phyloP scores from a whole-genome alignment of 2,329 filamentous ascomycete genomes.

The Colletotrichum paranaense region DNA sequence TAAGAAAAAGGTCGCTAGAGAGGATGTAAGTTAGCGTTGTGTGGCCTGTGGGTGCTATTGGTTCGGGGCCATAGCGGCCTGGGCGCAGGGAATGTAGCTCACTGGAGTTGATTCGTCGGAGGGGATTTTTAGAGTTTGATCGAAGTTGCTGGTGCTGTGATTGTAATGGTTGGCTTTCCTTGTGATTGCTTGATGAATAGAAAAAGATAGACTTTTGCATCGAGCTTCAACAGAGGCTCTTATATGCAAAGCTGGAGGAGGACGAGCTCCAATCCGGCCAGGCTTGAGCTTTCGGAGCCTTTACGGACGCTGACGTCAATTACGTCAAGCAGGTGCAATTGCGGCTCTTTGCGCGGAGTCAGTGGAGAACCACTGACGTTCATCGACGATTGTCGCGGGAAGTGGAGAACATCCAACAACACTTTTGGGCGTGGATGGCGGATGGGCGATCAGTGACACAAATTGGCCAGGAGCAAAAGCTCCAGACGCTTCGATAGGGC shows the following conservation, averaged over 20 bases:
- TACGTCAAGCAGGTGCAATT: slow-evolving; percentile 36
- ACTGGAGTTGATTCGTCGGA: background rate
- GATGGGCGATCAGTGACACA: slow-evolving; percentile 30
- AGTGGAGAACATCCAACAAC: slow-evolving; percentile 28
- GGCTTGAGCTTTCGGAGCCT: background rate
- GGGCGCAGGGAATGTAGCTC: background rate
- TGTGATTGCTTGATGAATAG: background rate
- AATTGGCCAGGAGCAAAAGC: slow-evolving; percentile 21
- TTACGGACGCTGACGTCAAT: slow-evolving; percentile 35
- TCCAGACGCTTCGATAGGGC: slow-evolving; percentile 7
- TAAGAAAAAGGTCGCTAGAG: background rate
- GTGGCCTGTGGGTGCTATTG: background rate
- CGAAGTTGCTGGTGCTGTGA: background rate
- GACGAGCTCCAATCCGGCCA: background rate
- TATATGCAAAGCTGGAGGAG: slow-evolving; percentile 6
- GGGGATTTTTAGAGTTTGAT: background rate
- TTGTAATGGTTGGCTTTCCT: background rate
- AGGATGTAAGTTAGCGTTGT: slow-evolving; percentile 6
- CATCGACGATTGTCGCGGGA: slow-evolving; percentile 26
- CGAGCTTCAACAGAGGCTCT: background rate
- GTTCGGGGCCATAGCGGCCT: background rate
- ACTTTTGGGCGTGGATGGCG: no score
- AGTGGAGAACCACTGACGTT: slow-evolving; percentile 25
- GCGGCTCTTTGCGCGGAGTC: slow-evolving; percentile 22
- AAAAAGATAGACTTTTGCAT: no score